Evolutionary conservation across 108 stramenopile genomes (phyloP).

Genomic region (Nitzschia sp.): DNA sequence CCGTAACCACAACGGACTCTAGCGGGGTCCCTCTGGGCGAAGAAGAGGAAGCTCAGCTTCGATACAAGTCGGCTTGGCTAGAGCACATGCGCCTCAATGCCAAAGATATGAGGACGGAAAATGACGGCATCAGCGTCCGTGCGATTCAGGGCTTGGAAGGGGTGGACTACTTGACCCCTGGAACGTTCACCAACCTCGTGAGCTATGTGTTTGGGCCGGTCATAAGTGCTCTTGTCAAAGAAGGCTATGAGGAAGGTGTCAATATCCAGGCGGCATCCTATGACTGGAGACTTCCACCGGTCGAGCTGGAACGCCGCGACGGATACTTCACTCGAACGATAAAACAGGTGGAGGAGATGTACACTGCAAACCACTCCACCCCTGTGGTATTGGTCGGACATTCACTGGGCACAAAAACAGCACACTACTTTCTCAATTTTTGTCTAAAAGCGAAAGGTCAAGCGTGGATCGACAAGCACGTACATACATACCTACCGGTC

Average conservation of each 20-base stretch:
- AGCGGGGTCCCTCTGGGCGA: slow-evolving; percentile 9
- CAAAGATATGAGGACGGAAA: slow-evolving; percentile 29
- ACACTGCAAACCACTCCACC: slow-evolving; percentile 10
- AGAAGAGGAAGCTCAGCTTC: slow-evolving; percentile 16
- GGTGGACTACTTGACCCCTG: slow-evolving; percentile 42
- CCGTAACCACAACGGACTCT: neutral
- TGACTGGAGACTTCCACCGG: slow-evolving; percentile 51
- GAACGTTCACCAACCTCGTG: slow-evolving; percentile 22
- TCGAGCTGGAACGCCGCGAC: slow-evolving; percentile 35
- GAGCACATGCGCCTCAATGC: slow-evolving; percentile 24
- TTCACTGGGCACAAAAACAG: slow-evolving; percentile 36
- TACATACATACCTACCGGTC: slow-evolving; percentile 62
- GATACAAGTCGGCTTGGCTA: slow-evolving; percentile 24
- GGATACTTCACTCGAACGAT: slow-evolving; percentile 42
- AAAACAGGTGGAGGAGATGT: slow-evolving; percentile 33
- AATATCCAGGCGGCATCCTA: slow-evolving; percentile 49
- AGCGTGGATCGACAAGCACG: slow-evolving; percentile 52
- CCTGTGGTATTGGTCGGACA: slow-evolving; percentile 44
- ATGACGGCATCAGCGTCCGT: slow-evolving; percentile 29
- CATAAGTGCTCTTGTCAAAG: slow-evolving; percentile 27
- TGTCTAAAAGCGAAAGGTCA: slow-evolving; percentile 24
- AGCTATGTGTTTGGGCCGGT: slow-evolving; percentile 44
- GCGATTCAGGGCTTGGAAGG: slow-evolving; percentile 34
- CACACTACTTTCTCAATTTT: slow-evolving; percentile 48
- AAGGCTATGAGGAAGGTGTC: slow-evolving; percentile 33